These are phyloP conservation scores for Termitomyces sp. DNA, from an alignment of 768 basidiomycete genomes.

Conservation along the genomic window DNA sequence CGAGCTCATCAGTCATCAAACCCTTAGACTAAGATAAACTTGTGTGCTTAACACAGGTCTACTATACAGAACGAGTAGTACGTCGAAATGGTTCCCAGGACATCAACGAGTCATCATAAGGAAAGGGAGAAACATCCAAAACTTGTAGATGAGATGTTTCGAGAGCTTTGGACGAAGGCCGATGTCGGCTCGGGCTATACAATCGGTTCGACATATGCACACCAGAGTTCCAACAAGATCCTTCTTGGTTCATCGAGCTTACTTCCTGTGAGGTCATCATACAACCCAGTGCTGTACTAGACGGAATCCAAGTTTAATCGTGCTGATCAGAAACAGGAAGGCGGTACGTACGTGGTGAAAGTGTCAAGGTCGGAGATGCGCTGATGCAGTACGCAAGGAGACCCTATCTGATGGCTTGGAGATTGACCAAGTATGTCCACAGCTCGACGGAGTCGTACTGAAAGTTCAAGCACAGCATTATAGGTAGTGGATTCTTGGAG, in stretches of 20 bases:
- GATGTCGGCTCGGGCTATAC: conserved; percentile 8
- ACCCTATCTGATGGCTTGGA: conserved; percentile 31
- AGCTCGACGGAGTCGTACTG: conserved; percentile 54
- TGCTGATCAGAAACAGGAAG: background rate
- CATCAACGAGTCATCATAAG: conserved; percentile 55
- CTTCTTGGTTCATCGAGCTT: conserved; percentile 12
- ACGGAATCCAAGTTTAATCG: conserved; percentile 7
- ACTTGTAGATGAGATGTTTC: background rate
- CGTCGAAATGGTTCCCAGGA: conserved; percentile 48
- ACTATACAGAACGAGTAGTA: background rate
- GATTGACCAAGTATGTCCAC: conserved; percentile 47
- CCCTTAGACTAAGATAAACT: background rate
- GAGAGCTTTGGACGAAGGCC: conserved; percentile 4
- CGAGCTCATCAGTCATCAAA: background rate
- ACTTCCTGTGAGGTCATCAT: conserved; percentile 23
- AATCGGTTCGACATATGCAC: conserved; percentile 9
- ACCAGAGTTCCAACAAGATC: conserved; percentile 7
- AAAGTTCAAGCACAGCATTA: conserved; percentile 58
- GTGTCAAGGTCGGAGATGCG: conserved; percentile 45
- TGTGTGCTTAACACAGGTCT: background rate
- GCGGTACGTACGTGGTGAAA: conserved; percentile 42
- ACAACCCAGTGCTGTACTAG: conserved; percentile 37
- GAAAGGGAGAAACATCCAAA: conserved; percentile 28
- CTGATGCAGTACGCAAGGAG: conserved; percentile 32
- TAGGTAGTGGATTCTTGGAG: conserved; percentile 49